Evolutionary conservation across 1,284 basidiomycete species (phyloP).

Genomic region (Apiotrichum laibachii): DNA sequence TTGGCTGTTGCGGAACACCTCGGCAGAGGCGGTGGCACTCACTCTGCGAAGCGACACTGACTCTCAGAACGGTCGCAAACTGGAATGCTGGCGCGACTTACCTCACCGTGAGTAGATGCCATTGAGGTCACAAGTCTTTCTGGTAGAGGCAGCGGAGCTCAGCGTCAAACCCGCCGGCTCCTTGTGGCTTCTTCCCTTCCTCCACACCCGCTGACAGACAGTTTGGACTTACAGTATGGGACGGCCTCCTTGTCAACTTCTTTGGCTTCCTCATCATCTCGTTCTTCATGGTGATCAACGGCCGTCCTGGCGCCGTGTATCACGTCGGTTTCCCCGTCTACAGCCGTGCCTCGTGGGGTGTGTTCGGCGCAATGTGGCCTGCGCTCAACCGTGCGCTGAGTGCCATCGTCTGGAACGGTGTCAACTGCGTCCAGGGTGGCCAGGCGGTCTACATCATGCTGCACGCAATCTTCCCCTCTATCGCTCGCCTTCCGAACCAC

Average conservation of each 20-base stretch:
- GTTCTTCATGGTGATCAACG: conserved; percentile 41
- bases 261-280: conserved; percentile 34
- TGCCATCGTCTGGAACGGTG: conserved; percentile 59
- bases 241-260: conserved; percentile 32
- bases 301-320: conserved; percentile 36
- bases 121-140: background rate
- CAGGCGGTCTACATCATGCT: conserved; percentile 70
- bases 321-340: conserved; percentile 45
- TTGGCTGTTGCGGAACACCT: background rate
- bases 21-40: background rate
- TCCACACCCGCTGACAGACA: background rate
- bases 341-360: conserved; percentile 68
- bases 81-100: conserved; percentile 31
- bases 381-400: conserved; percentile 73
- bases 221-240: conserved; percentile 33
- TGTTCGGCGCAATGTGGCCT: conserved; percentile 79
- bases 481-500: conserved; percentile 65
- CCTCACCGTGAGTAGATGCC: conserved; percentile 22
- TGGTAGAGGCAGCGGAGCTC: background rate
- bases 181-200: background rate
- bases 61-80: conserved; percentile 26
- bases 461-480: conserved; percentile 68
- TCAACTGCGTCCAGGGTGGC: conserved; percentile 34
- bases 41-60: background rate
- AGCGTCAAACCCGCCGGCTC: background rate